These are phyloP conservation scores for Tulasnella sp. DNA, from an alignment of 768 basidiomycete genomes.

Conservation along the genomic window DNA sequence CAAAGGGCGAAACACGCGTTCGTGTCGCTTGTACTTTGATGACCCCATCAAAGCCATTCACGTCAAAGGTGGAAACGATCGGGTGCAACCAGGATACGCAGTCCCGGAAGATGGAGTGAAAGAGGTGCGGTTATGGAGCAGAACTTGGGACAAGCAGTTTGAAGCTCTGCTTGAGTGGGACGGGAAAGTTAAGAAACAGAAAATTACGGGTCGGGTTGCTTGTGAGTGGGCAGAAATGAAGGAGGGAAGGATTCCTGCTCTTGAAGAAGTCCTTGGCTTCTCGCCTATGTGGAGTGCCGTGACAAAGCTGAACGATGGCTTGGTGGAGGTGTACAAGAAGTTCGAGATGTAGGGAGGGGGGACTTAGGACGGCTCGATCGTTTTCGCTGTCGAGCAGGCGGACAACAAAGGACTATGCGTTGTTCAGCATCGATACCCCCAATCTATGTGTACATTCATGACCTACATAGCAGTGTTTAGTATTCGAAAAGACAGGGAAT, in stretches of 20 bases:
- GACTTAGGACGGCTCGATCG: neutral
- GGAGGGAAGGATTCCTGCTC: constrained; percentile 57
- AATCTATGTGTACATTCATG: neutral
- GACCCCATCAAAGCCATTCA: constrained; percentile 45
- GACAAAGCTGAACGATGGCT: constrained; percentile 52
- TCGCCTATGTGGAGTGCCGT: constrained; percentile 66
- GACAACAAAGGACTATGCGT: neutral
- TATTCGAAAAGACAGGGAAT: neutral
- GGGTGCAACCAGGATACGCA: constrained; percentile 46
- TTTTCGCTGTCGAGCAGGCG: too few relatives aligned
- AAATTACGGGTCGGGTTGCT: constrained; percentile 47
- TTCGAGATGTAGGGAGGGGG: constrained; percentile 35
- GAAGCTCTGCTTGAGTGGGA: constrained; percentile 54
- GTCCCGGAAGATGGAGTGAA: constrained; percentile 41
- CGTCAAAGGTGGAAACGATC: constrained; percentile 42
- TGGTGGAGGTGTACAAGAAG: constrained; percentile 52
- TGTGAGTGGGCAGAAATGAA: constrained; percentile 66
- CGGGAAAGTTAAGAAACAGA: constrained; percentile 30
- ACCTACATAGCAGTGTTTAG: neutral
- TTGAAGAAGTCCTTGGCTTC: constrained; percentile 62
- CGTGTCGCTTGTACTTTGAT: constrained; percentile 60
- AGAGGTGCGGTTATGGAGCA: constrained; percentile 56
- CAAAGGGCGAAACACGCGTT: constrained; percentile 57
- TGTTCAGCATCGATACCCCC: neutral
- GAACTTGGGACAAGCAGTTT: constrained; percentile 55